Percentiles rank a stretch among this genome's conserved stretches.
These are phyloP conservation scores for Paramecium tetraurelia DNA, from an alignment of 73 alveolate species.

Conservation along the genomic window DNA sequence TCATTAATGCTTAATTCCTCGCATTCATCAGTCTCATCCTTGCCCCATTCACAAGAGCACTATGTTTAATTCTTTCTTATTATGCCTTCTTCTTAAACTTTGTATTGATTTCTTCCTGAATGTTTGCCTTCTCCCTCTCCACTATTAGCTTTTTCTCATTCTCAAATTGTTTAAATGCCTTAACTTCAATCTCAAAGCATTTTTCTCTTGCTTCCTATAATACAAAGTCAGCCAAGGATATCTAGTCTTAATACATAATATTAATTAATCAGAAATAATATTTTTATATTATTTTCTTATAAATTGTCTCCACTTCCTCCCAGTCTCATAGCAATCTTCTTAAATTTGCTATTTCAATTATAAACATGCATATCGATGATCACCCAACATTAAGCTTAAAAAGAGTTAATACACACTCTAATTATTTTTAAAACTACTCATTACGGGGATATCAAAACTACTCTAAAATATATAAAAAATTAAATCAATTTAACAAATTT, in stretches of 20 bases:
- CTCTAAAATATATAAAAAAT: no score
- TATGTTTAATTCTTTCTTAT: conserved; percentile 44
- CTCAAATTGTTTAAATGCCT: conserved; percentile 57
- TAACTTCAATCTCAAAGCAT: conserved; percentile 61
- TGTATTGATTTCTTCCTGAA: not conserved
- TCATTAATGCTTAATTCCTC: conserved; percentile 54
- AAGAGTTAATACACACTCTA: no score
- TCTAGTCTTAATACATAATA: not conserved
- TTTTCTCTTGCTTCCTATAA: conserved; percentile 61
- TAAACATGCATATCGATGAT: no score
- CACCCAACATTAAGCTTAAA: no score
- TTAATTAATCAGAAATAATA: not conserved
- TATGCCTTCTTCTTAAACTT: conserved; percentile 22
- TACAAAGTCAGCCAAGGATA: conserved; percentile 53
- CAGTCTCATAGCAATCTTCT: no score
- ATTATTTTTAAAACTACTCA: no score
- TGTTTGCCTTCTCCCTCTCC: conserved; percentile 32
- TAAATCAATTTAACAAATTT: no score
- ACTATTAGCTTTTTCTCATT: conserved; percentile 47
- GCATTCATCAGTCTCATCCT: conserved; percentile 34
- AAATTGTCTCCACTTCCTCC: no score
- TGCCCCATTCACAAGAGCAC: conserved; percentile 9
- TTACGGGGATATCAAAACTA: no score
- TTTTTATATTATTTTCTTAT: not conserved
- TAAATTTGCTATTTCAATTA: no score